phyloP scores from a whole-genome alignment of 352 stramenopile species.

The Phytophthora aleatoria region DNA sequence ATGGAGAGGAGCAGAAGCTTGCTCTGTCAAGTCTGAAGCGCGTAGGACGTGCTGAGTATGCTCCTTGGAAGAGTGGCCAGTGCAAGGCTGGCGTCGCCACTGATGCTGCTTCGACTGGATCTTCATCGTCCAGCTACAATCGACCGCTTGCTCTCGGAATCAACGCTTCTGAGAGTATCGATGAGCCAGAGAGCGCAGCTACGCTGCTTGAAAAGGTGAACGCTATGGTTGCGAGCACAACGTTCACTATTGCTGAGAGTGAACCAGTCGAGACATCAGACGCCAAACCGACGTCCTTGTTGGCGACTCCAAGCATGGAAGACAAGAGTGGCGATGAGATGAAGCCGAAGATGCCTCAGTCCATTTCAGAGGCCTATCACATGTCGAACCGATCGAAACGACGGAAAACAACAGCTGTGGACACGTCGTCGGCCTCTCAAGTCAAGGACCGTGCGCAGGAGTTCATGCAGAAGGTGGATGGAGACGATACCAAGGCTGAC shows the following conservation, averaged over 20 bases:
- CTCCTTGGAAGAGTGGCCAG: constrained; percentile 61
- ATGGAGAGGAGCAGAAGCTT: constrained; percentile 32
- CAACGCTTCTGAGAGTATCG: constrained; percentile 6
- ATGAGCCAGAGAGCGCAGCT: constrained; percentile 17
- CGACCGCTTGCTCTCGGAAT: constrained; percentile 30
- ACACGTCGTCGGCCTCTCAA: constrained; percentile 37
- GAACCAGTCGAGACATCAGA: constrained; percentile 19
- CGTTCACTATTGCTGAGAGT: constrained; percentile 61
- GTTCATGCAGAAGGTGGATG: constrained; percentile 56
- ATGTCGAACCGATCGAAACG: constrained; percentile 72
- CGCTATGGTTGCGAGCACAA: constrained; percentile 55
- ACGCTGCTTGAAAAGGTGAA: constrained; percentile 61
- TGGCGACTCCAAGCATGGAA: constrained; percentile 13
- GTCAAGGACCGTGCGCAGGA: constrained; percentile 47
- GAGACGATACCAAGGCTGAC: constrained; percentile 13
- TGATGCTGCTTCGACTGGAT: constrained; percentile 14
- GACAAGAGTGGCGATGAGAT: constrained; percentile 6
- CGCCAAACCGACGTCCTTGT: constrained; percentile 4
- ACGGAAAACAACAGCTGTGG: constrained; percentile 46
- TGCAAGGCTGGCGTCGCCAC: constrained; percentile 47
- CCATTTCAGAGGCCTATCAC: constrained; percentile 80
- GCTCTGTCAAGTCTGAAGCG: constrained; percentile 36
- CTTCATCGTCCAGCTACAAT: constrained; percentile 9
- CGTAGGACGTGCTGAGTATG: constrained; percentile 54
- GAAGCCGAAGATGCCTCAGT: constrained; percentile 52